Conservation (phyloP, 2,329 filamentous ascomycete species). For the Hypocreales sp. region DNA sequence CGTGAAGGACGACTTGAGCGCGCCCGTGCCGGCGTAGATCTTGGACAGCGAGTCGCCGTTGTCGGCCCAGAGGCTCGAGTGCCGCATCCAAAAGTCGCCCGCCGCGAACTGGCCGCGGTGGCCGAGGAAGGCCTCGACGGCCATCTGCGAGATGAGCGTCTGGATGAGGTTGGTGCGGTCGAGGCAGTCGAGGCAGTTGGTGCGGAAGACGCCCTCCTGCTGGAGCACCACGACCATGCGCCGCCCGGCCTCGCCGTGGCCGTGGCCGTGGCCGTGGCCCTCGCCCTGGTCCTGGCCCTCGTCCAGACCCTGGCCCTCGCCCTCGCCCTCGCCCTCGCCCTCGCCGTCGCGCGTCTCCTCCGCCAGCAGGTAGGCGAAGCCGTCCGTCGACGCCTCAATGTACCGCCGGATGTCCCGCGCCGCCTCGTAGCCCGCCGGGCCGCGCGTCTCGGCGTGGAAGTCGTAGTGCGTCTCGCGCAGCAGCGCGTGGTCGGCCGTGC, state of each 20-base stretch:
- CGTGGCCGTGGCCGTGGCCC: conserved; percentile 7
- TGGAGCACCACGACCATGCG: conserved; percentile 59
- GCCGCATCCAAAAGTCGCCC: conserved; percentile 79
- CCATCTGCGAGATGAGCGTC: conserved; percentile 89
- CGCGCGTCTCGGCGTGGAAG: conserved; percentile 88
- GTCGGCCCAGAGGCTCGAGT: conserved; percentile 91
- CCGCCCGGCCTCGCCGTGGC: conserved; percentile 15
- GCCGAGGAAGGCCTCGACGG: conserved; percentile 66
- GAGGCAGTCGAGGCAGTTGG: conserved; percentile 90
- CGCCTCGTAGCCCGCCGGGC: conserved; percentile 74
- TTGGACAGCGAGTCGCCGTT: conserved; percentile 89
- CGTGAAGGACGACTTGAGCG: conserved; percentile 89
- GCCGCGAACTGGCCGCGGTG: conserved; percentile 55
- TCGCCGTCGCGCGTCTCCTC: conserved; percentile 48
- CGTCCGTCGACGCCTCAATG: conserved; percentile 65
- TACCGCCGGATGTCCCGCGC: conserved; percentile 70
- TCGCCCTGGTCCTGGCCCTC: neutral
- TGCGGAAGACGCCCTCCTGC: conserved; percentile 90
- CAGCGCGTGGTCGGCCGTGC: conserved; percentile 52
- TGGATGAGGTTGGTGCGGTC: conserved; percentile 94
- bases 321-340: conserved; percentile 25
- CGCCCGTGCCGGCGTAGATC: conserved; percentile 93
- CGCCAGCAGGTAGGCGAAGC: conserved; percentile 84
- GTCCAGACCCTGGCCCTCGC: conserved; percentile 5
- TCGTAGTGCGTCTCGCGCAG: conserved; percentile 80